A percentile compares a stretch with the other conserved stretches of the same genome.
These are phyloP conservation scores for Coemansia sp. DNA, from an alignment of 192 early-diverging fungal genomes.

Conservation along the genomic window DNA sequence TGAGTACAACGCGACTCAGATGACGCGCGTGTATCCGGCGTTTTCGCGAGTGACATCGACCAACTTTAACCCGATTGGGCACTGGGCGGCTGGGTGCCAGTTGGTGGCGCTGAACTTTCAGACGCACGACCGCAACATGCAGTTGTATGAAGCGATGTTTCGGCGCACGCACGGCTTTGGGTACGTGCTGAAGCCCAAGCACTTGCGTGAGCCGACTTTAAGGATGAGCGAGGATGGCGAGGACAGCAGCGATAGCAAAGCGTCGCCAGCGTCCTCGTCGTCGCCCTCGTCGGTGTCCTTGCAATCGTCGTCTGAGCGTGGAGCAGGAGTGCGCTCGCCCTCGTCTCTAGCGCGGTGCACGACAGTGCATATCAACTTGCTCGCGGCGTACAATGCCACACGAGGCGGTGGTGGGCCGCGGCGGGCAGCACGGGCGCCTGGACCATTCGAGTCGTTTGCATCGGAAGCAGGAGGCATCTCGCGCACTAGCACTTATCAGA, in stretches of 20 bases:
- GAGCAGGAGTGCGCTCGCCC: slow-evolving; percentile 9
- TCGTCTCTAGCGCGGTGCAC: slow-evolving; percentile 24
- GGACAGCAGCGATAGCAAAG: neutral
- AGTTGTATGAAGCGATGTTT: slow-evolving; percentile 89
- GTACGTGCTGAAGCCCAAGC: slow-evolving; percentile 78
- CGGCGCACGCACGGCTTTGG: slow-evolving; percentile 69
- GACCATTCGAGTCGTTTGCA: neutral
- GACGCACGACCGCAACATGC: slow-evolving; percentile 77
- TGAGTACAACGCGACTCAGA: slow-evolving; percentile 60
- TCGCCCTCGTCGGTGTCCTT: slow-evolving; percentile 6
- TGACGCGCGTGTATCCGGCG: slow-evolving; percentile 83
- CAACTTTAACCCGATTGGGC: slow-evolving; percentile 83
- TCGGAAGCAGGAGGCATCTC: neutral
- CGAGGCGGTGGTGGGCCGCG: neutral
- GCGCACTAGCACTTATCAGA: neutral
- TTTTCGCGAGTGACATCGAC: slow-evolving; percentile 77
- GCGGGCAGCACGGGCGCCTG: neutral
- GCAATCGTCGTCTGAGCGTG: slow-evolving; percentile 2
- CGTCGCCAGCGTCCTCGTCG: slow-evolving; percentile 1
- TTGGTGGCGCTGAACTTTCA: slow-evolving; percentile 93
- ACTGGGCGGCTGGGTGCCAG: slow-evolving; percentile 83
- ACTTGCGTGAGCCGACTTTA: slow-evolving; percentile 23
- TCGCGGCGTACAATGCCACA: slow-evolving; percentile 36
- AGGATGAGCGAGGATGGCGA: neutral
- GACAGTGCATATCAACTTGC: slow-evolving; percentile 46